phyloP scores from a whole-genome alignment of 139 green algal genomes.

The Chlorella sp. region DNA sequence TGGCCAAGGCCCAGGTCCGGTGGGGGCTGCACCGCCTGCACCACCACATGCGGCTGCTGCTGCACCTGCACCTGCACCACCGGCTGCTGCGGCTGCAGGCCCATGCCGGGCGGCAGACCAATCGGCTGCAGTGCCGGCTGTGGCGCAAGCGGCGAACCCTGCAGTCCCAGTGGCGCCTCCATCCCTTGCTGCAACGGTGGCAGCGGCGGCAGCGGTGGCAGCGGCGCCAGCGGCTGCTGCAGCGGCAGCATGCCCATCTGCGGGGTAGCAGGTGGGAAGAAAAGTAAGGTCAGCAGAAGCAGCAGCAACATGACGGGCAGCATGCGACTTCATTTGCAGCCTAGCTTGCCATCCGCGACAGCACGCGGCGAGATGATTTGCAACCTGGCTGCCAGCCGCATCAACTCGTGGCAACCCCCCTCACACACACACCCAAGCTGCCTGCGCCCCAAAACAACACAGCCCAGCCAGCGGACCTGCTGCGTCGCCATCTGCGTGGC shows the following conservation, averaged over 20 bases:
- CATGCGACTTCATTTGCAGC: too few species aligned
- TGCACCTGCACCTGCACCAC: neutral
- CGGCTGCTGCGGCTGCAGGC: too few species aligned
- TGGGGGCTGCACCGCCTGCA: neutral
- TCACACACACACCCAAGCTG: neutral
- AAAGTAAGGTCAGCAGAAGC: neutral
- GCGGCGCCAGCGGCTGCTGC: too few species aligned
- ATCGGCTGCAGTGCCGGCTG: too few species aligned
- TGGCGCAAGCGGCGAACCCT: too few species aligned
- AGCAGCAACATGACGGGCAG: neutral
- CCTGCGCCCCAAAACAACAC: neutral
- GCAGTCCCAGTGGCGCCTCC: too few species aligned
- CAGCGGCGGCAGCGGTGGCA: slow-evolving; percentile 1
- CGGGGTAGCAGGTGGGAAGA: neutral
- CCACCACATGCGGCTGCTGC: neutral
- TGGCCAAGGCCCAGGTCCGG: neutral
- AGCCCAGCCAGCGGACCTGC: neutral
- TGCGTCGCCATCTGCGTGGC: slow-evolving; percentile 19
- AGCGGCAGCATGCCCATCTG: too few species aligned
- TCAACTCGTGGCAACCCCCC: too few species aligned
- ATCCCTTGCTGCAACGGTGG: neutral
- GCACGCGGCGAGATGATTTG: too few species aligned
- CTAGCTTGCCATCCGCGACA: too few species aligned
- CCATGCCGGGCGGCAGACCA: too few species aligned
- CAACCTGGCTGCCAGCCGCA: too few species aligned